Percentiles rank a stretch among this genome's conserved stretches.
phyloP scores from a whole-genome alignment of 1,284 basidiomycete genomes.

The Mycena citricolor region DNA sequence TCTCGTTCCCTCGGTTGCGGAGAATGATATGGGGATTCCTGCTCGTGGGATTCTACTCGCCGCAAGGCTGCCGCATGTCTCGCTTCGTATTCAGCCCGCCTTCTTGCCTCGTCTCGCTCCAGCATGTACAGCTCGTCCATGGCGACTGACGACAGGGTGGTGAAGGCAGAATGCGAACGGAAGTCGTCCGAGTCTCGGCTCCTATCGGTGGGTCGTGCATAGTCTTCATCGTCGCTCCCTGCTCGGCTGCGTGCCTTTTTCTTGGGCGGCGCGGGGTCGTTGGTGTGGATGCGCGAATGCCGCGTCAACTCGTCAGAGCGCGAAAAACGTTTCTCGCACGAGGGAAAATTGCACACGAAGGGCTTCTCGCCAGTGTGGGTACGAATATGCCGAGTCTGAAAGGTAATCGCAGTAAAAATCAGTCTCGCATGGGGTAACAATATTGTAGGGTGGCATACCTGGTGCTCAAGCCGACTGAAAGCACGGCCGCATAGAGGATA shows the following conservation, averaged over 20 bases:
- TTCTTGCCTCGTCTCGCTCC: conserved; percentile 80
- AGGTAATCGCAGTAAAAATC: not conserved
- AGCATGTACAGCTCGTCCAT: conserved; percentile 85
- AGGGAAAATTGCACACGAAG: conserved; percentile 88
- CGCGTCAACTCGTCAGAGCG: conserved; percentile 96
- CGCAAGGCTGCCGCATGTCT: conserved; percentile 78
- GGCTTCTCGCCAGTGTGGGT: conserved; percentile 99
- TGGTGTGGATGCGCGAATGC: conserved; percentile 90
- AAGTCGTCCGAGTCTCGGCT: not conserved
- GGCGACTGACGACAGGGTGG: conserved; percentile 75
- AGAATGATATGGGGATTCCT: not conserved
- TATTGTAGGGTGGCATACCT: conserved; percentile 51
- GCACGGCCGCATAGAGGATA: conserved; percentile 89
- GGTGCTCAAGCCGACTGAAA: conserved; percentile 90
- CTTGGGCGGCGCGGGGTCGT: conserved; percentile 46
- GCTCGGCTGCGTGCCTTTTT: conserved; percentile 77
- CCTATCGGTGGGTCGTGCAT: conserved; percentile 61
- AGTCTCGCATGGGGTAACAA: conserved; percentile 12
- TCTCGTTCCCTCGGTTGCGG: conserved; percentile 5
- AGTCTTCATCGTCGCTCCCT: conserved; percentile 74
- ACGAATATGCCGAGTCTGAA: conserved; percentile 93
- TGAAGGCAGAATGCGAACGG: conserved; percentile 45
- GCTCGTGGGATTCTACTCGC: conserved; percentile 63
- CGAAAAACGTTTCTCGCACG: conserved; percentile 98
- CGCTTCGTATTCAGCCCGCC: conserved; percentile 84